Conservation (phyloP, 148 eudicot genomes). For the Linanthus parryae region DNA sequence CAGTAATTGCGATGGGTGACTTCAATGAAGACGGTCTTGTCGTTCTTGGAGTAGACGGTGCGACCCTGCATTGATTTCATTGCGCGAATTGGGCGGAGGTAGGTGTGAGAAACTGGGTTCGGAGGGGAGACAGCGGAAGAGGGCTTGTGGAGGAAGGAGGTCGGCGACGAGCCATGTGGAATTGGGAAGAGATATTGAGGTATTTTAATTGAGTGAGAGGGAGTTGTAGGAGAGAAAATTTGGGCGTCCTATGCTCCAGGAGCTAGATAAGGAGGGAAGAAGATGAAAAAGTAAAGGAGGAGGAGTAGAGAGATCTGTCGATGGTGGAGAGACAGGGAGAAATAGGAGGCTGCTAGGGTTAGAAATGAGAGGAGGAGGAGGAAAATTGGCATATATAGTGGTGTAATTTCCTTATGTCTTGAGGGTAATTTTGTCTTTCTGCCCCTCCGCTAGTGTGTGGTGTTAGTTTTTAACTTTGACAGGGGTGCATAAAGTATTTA, state of each 20-base stretch:
- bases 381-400: too few species aligned
- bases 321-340: too few species aligned
- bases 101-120: conserved; percentile 13
- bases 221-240: conserved; percentile 35
- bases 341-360: too few species aligned
- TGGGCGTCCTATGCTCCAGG: conserved; percentile 2
- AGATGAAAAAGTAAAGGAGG: background rate
- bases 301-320: too few species aligned
- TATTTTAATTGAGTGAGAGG: conserved; percentile 38
- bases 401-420: too few species aligned
- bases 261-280: conserved; percentile 11
- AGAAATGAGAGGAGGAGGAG: too few species aligned
- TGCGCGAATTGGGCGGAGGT: conserved; percentile 42
- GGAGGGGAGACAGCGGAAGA: conserved; percentile 28
- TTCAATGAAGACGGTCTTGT: conserved; percentile 75
- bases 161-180: conserved; percentile 42
- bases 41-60: conserved; percentile 54
- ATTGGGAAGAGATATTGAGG: conserved; percentile 38
- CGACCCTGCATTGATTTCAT: conserved; percentile 57
- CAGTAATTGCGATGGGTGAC: too few species aligned
- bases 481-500: too few species aligned
- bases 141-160: conserved; percentile 27
- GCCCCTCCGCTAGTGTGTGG: too few species aligned
- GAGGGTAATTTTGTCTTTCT: too few species aligned
- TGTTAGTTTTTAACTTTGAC: too few species aligned